These are phyloP conservation scores for Penicillium turbatum DNA, from an alignment of 495 filamentous ascomycete genomes.

Conservation along the genomic window DNA sequence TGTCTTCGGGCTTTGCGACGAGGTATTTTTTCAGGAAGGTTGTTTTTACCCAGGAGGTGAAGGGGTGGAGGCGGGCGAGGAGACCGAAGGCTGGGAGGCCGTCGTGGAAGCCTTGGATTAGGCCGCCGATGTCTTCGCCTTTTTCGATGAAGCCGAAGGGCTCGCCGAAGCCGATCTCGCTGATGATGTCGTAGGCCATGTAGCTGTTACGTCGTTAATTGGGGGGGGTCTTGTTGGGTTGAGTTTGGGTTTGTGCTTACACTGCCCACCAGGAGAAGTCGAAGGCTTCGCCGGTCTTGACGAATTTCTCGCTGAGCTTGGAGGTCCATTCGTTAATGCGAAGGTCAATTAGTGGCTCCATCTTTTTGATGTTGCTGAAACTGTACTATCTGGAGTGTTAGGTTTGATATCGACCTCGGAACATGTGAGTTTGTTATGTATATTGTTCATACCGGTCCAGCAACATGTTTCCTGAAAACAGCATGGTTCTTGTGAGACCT, in stretches of 20 bases:
- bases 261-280: slow-evolving; percentile 52
- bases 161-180: slow-evolving; percentile 58
- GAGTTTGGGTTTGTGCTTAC: slow-evolving; percentile 21
- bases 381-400: slow-evolving; percentile 42
- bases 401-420: neutral
- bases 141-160: slow-evolving; percentile 58
- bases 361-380: slow-evolving; percentile 47
- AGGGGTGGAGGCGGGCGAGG: slow-evolving; percentile 48
- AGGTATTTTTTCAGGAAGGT: slow-evolving; percentile 52
- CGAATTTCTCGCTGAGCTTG: slow-evolving; percentile 41
- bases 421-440: neutral
- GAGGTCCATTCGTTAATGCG: slow-evolving; percentile 42
- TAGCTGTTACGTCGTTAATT: slow-evolving; percentile 23
- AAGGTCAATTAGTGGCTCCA: slow-evolving; percentile 49
- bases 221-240: neutral
- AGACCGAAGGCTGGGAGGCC: slow-evolving; percentile 47
- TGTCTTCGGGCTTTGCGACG: slow-evolving; percentile 51
- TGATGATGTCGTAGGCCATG: slow-evolving; percentile 62
- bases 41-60: slow-evolving; percentile 49
- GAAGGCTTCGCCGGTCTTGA: slow-evolving; percentile 38
- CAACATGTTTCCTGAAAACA: slow-evolving; percentile 40
- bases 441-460: slow-evolving; percentile 33
- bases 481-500: slow-evolving; percentile 46
- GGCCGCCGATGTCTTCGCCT: slow-evolving; percentile 53
- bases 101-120: slow-evolving; percentile 51